Percentiles rank a stretch among this genome's conserved stretches.
Conservation (phyloP, 2,329 filamentous ascomycete genomes). For the Lachnellula suecica region DNA sequence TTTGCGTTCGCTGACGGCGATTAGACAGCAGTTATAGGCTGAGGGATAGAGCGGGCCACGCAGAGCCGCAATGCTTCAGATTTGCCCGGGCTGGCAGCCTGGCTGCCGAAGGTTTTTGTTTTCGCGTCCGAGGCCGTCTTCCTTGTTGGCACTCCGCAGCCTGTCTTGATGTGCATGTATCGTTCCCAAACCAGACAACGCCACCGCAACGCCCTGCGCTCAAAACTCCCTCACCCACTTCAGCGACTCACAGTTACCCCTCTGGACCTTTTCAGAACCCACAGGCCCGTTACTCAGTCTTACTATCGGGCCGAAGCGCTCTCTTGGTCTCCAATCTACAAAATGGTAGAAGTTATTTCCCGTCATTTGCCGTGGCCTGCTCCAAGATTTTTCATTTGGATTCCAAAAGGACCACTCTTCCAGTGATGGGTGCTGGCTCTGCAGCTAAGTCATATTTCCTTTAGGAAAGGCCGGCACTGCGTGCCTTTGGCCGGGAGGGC, state of each 20-base stretch:
- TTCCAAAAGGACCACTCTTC: conserved; percentile 1
- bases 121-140: background rate
- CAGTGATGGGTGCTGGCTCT: conserved; percentile 2
- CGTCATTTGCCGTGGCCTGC: background rate
- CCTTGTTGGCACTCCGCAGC: conserved; percentile 1
- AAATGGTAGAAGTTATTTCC: background rate
- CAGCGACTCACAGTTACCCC: background rate
- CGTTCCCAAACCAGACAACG: conserved; percentile 10
- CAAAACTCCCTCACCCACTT: background rate
- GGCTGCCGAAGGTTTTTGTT: background rate
- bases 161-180: background rate
- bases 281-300: background rate
- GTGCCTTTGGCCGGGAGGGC: conserved; percentile 8
- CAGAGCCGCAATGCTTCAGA: conserved; percentile 12
- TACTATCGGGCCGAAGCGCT: background rate
- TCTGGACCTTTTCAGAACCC: background rate
- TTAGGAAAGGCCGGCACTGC: conserved; percentile 1
- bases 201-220: conserved; percentile 3
- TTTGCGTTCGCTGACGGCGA: conserved; percentile 3
- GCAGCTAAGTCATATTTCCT: background rate
- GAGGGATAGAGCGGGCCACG: background rate
- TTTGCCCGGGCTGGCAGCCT: conserved; percentile 6
- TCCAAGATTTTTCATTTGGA: background rate
- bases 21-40: conserved; percentile 8
- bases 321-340: background rate